These are phyloP conservation scores for Jaltomata sinuosa DNA, from an alignment of 257 asterid species.

Conservation along the genomic window DNA sequence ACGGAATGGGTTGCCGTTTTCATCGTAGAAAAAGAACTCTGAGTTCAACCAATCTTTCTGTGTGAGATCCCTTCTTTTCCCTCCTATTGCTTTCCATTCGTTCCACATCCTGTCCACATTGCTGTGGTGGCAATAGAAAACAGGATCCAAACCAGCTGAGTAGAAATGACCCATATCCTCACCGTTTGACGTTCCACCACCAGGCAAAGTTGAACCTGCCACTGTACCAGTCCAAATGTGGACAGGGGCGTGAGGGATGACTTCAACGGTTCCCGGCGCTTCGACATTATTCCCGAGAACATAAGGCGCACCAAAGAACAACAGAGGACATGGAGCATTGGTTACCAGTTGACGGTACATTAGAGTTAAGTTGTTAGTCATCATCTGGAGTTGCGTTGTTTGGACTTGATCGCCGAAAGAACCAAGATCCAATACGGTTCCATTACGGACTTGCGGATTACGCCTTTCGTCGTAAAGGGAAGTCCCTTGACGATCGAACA, in stretches of 20 bases:
- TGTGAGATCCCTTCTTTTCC: constrained; percentile 13
- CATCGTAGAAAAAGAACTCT: constrained; percentile 46
- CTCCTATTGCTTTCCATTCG: background rate
- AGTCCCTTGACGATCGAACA: background rate
- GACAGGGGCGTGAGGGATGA: background rate
- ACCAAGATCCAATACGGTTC: background rate
- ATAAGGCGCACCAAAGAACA: constrained; percentile 7
- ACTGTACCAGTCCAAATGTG: constrained; percentile 2
- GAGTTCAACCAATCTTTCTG: constrained; percentile 32
- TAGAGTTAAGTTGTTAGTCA: background rate
- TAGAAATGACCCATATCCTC: constrained; percentile 6
- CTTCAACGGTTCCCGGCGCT: background rate
- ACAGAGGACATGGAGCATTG: background rate
- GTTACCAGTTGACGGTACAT: constrained; percentile 14
- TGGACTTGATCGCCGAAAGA: background rate
- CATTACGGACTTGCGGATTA: background rate
- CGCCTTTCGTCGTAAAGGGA: constrained; percentile 11
- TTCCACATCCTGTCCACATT: constrained; percentile 7
- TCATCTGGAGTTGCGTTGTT: background rate
- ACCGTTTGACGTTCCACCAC: background rate
- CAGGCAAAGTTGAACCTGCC: background rate
- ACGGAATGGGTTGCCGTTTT: constrained; percentile 28
- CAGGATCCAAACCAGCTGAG: constrained; percentile 3
- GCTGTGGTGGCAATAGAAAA: constrained; percentile 10
- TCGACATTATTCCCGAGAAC: background rate